Conservation (phyloP, 441 rosid species). For the Breynia disticha region DNA sequence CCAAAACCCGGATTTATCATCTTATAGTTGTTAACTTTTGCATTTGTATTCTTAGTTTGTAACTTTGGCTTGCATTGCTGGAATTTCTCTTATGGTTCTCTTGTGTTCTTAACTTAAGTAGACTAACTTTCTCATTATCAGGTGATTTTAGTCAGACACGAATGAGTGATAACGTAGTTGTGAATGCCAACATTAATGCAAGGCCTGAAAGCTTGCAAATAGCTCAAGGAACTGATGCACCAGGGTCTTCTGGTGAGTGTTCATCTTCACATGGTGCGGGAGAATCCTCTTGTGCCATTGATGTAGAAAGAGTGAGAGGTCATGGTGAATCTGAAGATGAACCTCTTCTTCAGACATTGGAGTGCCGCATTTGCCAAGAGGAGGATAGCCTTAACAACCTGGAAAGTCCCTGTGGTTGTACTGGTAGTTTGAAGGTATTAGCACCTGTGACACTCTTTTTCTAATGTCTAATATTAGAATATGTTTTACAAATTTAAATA, state of each 20-base stretch:
- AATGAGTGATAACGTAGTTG: slow-evolving; percentile 55
- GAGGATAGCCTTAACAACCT: slow-evolving; percentile 58
- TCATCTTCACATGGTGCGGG: slow-evolving; percentile 31
- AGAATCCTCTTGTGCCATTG: slow-evolving; percentile 31
- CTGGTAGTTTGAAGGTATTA: slow-evolving; percentile 79
- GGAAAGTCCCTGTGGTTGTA: slow-evolving; percentile 86
- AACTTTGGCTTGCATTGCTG: not conserved
- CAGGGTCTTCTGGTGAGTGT: slow-evolving; percentile 33
- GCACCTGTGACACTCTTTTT: not conserved
- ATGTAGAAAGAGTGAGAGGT: slow-evolving; percentile 23
- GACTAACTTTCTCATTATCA: slow-evolving; percentile 9
- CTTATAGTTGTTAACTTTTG: not conserved
- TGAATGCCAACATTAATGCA: slow-evolving; percentile 36
- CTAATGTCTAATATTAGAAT: too few species aligned
- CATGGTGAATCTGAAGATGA: slow-evolving; percentile 31
- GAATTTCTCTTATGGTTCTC: not conserved
- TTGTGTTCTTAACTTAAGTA: slow-evolving; percentile 5
- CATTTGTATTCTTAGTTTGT: slow-evolving; percentile 1
- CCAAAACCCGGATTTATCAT: not conserved
- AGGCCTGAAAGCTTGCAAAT: slow-evolving; percentile 36
- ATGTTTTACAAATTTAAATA: too few species aligned
- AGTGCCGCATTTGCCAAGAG: slow-evolving; percentile 92
- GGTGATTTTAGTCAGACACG: slow-evolving; percentile 17
- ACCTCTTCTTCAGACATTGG: slow-evolving; percentile 62
- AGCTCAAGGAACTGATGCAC: slow-evolving; percentile 26